phyloP scores from a whole-genome alignment of 495 filamentous ascomycete species.

The Astrothelium subdiscretum region DNA sequence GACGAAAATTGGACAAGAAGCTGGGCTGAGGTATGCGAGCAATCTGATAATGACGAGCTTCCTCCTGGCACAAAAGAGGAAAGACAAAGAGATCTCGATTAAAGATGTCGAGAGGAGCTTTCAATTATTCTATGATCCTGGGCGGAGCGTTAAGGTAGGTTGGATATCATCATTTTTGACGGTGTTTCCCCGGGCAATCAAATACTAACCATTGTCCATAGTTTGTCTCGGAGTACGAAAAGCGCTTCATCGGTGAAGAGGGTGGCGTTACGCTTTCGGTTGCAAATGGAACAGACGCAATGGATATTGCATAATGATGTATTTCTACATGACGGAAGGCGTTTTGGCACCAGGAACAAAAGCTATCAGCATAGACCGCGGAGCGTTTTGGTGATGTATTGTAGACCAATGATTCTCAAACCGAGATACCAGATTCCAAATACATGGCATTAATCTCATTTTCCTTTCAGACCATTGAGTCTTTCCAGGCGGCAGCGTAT shows the following conservation, averaged over 20 bases:
- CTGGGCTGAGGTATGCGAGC: conserved; percentile 83
- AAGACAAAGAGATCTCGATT: conserved; percentile 63
- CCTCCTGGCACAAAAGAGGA: conserved; percentile 68
- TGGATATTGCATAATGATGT: conserved; percentile 58
- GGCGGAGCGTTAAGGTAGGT: conserved; percentile 60
- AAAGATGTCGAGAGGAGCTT: conserved; percentile 90
- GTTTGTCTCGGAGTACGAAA: conserved; percentile 82
- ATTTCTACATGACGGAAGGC: not conserved
- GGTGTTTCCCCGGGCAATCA: conserved; percentile 31
- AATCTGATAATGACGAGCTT: conserved; percentile 92
- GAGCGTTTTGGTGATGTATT: not conserved
- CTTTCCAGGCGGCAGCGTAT: too few species aligned
- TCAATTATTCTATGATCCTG: conserved; percentile 82
- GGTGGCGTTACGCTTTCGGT: conserved; percentile 62
- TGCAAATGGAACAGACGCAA: conserved; percentile 57
- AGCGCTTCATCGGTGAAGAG: conserved; percentile 80
- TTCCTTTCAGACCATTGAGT: too few species aligned
- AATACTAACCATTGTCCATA: conserved; percentile 4
- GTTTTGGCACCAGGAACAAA: not conserved
- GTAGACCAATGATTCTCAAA: not conserved
- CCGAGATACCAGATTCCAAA: not conserved
- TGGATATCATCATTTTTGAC: too few species aligned
- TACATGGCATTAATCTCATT: too few species aligned
- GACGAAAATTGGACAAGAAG: conserved; percentile 90
- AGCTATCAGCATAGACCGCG: not conserved